A percentile compares a stretch with the other conserved stretches of the same genome.
Evolutionary conservation across 305 asterid species (phyloP).

Genomic region (Solanum hybrid): DNA sequence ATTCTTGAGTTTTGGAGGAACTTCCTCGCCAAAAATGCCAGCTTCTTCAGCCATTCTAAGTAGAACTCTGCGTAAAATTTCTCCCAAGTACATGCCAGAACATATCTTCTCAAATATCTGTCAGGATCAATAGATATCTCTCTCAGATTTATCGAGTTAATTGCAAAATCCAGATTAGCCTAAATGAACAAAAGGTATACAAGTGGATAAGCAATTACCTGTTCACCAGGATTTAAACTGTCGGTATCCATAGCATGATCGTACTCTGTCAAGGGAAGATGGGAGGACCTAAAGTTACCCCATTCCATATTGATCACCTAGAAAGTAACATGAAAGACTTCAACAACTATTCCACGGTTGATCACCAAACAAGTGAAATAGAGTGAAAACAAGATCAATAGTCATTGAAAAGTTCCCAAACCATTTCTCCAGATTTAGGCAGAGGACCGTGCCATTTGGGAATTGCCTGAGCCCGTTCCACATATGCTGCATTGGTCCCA

Average conservation of each 20-base stretch:
- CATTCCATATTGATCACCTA: conserved; percentile 78
- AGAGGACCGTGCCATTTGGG: conserved; percentile 70
- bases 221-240: conserved; percentile 65
- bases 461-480: conserved; percentile 68
- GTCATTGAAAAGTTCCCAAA: conserved; percentile 14
- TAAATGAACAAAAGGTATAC: not conserved
- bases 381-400: not conserved
- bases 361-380: not conserved
- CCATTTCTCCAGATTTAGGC: conserved; percentile 73
- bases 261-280: conserved; percentile 55
- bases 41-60: conserved; percentile 55
- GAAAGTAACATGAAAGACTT: not conserved
- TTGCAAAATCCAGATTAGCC: not conserved
- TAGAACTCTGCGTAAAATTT: conserved; percentile 47
- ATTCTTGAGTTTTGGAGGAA: conserved; percentile 44
- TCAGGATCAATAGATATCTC: not conserved
- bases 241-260: conserved; percentile 44
- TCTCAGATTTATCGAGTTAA: not conserved
- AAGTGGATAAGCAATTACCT: conserved; percentile 26
- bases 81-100: conserved; percentile 75
- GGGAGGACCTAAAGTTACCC: conserved; percentile 68
- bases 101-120: conserved; percentile 67
- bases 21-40: conserved; percentile 48
- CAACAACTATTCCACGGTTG: not conserved
- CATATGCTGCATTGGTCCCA: conserved; percentile 60